Evolutionary conservation across 768 basidiomycete species (phyloP).

Genomic region (Lactifluus hygrophoroides): DNA sequence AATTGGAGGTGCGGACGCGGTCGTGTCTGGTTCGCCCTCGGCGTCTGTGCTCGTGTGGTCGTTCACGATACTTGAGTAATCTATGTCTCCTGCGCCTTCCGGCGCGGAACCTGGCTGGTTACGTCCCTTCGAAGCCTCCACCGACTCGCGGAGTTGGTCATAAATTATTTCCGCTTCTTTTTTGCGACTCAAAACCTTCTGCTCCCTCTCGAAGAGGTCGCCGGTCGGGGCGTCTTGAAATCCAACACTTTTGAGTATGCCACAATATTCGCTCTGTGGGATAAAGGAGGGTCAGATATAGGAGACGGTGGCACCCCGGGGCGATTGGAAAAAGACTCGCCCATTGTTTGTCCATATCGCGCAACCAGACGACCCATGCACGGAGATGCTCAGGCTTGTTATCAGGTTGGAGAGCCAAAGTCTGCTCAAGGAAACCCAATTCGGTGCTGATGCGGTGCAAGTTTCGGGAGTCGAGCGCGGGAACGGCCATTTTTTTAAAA

Average conservation of each 20-base stretch:
- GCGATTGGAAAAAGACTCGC: neutral
- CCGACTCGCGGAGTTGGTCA: constrained; percentile 5
- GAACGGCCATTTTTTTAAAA: constrained; percentile 10
- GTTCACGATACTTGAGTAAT: constrained; percentile 6
- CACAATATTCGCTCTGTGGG: constrained; percentile 9
- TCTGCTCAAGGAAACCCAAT: constrained; percentile 8
- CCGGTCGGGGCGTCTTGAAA: constrained; percentile 13
- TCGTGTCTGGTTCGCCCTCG: constrained; percentile 15
- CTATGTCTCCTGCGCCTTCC: constrained; percentile 5
- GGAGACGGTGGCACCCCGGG: neutral
- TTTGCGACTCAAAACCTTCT: constrained; percentile 5
- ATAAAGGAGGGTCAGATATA: neutral
- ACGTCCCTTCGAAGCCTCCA: neutral
- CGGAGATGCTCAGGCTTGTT: constrained; percentile 10
- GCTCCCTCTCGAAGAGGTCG: constrained; percentile 10
- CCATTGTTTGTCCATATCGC: constrained; percentile 17
- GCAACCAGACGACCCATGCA: constrained; percentile 12
- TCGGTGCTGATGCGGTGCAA: constrained; percentile 14
- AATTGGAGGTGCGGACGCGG: neutral
- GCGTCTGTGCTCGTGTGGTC: constrained; percentile 14
- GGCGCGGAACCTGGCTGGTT: neutral
- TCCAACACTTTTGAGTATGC: constrained; percentile 13
- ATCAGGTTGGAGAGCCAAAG: constrained; percentile 8
- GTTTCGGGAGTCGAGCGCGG: constrained; percentile 9
- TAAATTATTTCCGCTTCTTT: constrained; percentile 13